These are phyloP conservation scores for Cladosporium sp. DNA, from an alignment of 2,329 filamentous ascomycete species.

Conservation along the genomic window DNA sequence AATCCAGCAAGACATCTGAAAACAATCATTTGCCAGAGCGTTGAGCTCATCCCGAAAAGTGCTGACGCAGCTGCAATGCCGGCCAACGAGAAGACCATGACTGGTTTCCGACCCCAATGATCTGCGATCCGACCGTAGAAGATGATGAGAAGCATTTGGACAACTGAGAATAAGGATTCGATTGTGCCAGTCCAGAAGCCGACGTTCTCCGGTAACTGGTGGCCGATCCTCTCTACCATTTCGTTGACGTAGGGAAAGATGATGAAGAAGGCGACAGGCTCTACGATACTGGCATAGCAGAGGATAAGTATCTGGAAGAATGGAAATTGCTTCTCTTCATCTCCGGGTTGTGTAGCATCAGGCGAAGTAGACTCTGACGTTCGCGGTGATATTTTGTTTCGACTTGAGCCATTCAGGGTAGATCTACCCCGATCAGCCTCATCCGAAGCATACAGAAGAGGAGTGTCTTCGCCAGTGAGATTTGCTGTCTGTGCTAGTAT, in stretches of 20 bases:
- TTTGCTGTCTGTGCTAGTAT: background rate
- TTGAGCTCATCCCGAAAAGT: slow-evolving; percentile 64
- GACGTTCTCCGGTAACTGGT: slow-evolving; percentile 60
- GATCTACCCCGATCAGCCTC: background rate
- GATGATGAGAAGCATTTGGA: slow-evolving; percentile 75
- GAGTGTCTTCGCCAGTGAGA: slow-evolving; percentile 23
- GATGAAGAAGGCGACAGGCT: slow-evolving; percentile 77
- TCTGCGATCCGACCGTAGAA: slow-evolving; percentile 68
- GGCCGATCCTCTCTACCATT: slow-evolving; percentile 67
- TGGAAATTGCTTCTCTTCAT: slow-evolving; percentile 49
- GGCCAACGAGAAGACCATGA: slow-evolving; percentile 62
- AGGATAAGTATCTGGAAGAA: slow-evolving; percentile 65
- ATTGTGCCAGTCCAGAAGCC: slow-evolving; percentile 79
- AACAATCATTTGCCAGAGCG: slow-evolving; percentile 70
- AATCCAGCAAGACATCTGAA: slow-evolving; percentile 68
- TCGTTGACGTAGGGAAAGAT: slow-evolving; percentile 77
- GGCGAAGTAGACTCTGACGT: background rate
- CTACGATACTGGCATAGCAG: slow-evolving; percentile 68
- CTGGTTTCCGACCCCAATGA: slow-evolving; percentile 65
- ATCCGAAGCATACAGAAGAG: slow-evolving; percentile 22
- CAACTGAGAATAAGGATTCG: slow-evolving; percentile 65
- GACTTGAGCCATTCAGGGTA: background rate
- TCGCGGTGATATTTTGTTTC: slow-evolving; percentile 6
- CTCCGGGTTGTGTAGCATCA: background rate
- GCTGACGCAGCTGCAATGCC: slow-evolving; percentile 60